Conservation (phyloP, 1,139 yeast species). For the Hansenula anomala region DNA sequence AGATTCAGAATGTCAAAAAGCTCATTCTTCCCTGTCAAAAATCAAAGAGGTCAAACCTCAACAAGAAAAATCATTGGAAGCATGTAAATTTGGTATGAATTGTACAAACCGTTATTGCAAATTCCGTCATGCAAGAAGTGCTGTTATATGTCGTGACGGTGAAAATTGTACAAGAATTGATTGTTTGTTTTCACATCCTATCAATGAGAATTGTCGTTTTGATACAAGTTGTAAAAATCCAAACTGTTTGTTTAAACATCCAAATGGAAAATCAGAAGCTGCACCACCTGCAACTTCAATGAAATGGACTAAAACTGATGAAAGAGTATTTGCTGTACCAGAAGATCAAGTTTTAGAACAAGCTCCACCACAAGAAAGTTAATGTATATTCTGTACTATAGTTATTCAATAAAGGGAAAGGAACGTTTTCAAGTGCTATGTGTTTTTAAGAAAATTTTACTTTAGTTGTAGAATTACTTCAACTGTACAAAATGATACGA, state of each 20-base stretch:
- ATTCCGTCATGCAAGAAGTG: slow-evolving; percentile 76
- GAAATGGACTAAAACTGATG: slow-evolving; percentile 35
- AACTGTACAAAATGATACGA: too few species aligned
- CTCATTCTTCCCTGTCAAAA: slow-evolving; percentile 69
- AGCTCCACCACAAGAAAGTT: slow-evolving; percentile 44
- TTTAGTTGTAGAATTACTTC: too few species aligned
- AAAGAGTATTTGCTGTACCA: slow-evolving; percentile 71
- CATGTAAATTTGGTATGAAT: slow-evolving; percentile 71
- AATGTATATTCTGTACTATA: background rate
- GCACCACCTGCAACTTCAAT: slow-evolving; percentile 10
- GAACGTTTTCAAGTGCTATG: too few species aligned
- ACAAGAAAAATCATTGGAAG: slow-evolving; percentile 57
- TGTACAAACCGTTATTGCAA: slow-evolving; percentile 80
- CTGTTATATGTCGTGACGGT: slow-evolving; percentile 77
- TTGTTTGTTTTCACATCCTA: slow-evolving; percentile 79
- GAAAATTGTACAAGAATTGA: slow-evolving; percentile 70
- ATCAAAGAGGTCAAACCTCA: slow-evolving; percentile 27
- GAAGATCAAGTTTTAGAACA: slow-evolving; percentile 74
- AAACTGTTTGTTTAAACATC: slow-evolving; percentile 71
- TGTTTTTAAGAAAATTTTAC: too few species aligned
- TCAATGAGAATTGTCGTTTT: slow-evolving; percentile 74
- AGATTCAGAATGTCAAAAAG: slow-evolving; percentile 58
- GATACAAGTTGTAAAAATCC: slow-evolving; percentile 69
- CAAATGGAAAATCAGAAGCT: slow-evolving; percentile 53
- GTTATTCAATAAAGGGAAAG: too few species aligned